These are phyloP conservation scores for Peronospora tabacina DNA, from an alignment of 352 stramenopile species.

Conservation along the genomic window DNA sequence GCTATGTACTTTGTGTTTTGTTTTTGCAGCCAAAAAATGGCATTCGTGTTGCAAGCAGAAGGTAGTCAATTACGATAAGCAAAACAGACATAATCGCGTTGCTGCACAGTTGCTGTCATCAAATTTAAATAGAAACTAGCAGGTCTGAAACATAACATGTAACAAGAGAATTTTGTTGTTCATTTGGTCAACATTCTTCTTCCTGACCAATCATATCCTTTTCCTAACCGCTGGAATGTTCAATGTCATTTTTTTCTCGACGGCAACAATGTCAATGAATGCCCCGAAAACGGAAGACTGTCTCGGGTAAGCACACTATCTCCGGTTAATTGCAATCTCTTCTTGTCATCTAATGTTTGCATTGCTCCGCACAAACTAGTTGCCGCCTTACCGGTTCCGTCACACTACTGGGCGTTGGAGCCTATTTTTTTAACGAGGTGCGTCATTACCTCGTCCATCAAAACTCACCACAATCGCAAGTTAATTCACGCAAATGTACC, in stretches of 20 bases:
- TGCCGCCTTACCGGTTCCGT: constrained; percentile 48
- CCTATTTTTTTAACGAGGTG: constrained; percentile 56
- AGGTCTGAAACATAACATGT: no score
- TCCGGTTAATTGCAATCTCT: not conserved
- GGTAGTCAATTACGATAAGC: no score
- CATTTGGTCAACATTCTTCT: not conserved
- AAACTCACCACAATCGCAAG: not conserved
- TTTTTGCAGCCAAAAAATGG: no score
- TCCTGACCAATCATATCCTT: not conserved
- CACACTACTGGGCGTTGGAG: constrained; percentile 44
- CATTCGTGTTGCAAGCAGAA: no score
- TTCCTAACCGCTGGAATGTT: not conserved
- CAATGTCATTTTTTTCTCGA: not conserved
- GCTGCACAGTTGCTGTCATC: no score
- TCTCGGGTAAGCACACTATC: constrained; percentile 21
- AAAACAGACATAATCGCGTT: no score
- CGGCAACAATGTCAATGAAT: not conserved
- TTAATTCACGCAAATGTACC: not conserved
- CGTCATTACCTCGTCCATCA: constrained; percentile 1
- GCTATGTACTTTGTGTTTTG: no score
- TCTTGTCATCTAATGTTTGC: not conserved
- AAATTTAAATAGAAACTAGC: no score
- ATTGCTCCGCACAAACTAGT: constrained; percentile 17
- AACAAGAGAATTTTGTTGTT: no score
- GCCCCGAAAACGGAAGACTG: constrained; percentile 18